These are phyloP conservation scores for Xylaria sp. DNA, from an alignment of 2,329 filamentous ascomycete genomes.

Conservation along the genomic window DNA sequence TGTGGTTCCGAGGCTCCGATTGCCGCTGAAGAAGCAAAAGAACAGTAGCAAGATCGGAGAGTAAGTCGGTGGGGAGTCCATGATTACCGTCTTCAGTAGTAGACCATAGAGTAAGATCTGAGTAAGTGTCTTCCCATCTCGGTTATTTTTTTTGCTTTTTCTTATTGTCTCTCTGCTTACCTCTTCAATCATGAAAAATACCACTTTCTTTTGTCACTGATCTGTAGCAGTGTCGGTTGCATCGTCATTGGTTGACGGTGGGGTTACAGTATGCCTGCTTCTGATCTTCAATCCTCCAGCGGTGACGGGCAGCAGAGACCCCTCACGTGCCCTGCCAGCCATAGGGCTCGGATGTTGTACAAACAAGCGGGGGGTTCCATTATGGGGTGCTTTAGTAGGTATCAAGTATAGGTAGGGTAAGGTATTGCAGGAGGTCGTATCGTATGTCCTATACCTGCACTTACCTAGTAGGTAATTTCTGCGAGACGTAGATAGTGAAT, in stretches of 20 bases:
- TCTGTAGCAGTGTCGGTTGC: neutral
- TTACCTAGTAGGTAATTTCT: no score
- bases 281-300: conserved; percentile 28
- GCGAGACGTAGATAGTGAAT: conserved; percentile 8
- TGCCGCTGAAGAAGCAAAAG: conserved; percentile 29
- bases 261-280: neutral
- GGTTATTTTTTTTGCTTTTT: neutral
- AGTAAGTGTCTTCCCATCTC: neutral
- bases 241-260: neutral
- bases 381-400: neutral
- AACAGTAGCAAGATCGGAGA: conserved; percentile 24
- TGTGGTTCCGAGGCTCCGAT: conserved; percentile 26
- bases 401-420: neutral
- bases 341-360: conserved; percentile 30
- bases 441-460: no score
- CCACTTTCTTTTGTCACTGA: neutral
- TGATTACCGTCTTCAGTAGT: conserved; percentile 11
- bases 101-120: neutral
- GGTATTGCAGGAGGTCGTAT: conserved; percentile 10
- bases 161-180: no score
- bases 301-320: conserved; percentile 43
- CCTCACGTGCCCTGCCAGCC: conserved; percentile 43
- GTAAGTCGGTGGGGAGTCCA: conserved; percentile 6
- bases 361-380: conserved; percentile 20
- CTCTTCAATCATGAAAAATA: no score